These are phyloP conservation scores for Pleurotus salmoneostramineus DNA, from an alignment of 768 basidiomycete genomes.

Conservation along the genomic window DNA sequence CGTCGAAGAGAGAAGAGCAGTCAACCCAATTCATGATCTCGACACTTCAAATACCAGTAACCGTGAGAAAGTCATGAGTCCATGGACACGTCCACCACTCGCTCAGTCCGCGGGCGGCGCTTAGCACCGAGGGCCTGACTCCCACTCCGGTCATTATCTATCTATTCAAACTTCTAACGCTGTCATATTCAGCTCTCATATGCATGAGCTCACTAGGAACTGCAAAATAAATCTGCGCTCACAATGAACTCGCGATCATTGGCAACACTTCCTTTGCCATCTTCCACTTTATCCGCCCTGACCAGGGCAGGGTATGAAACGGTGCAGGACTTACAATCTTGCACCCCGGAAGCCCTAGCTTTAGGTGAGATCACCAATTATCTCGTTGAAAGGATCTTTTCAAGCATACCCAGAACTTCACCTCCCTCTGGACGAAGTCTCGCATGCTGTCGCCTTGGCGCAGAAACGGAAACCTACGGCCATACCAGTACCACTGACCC, in stretches of 20 bases:
- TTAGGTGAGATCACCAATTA: conserved; percentile 32
- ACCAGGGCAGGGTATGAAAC: conserved; percentile 55
- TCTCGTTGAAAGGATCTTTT: neutral
- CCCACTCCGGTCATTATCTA: too few relatives aligned
- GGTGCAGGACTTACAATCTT: conserved; percentile 42
- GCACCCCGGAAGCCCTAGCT: conserved; percentile 42
- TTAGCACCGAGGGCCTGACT: too few relatives aligned
- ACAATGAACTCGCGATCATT: conserved; percentile 31
- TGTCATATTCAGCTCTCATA: too few relatives aligned
- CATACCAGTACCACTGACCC: conserved; percentile 37
- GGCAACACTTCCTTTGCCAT: conserved; percentile 43
- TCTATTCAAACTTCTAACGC: too few relatives aligned
- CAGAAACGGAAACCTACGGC: conserved; percentile 24
- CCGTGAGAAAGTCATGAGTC: too few relatives aligned
- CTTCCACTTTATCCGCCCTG: conserved; percentile 41
- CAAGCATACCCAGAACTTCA: conserved; percentile 38
- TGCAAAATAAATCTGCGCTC: neutral
- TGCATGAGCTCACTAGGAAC: neutral
- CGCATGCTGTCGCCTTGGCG: conserved; percentile 39
- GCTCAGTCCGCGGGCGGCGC: too few relatives aligned
- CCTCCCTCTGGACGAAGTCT: conserved; percentile 40
- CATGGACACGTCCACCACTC: too few relatives aligned
- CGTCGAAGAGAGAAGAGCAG: neutral
- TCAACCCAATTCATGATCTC: too few relatives aligned
- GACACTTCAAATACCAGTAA: too few relatives aligned